Percentiles rank a stretch among this genome's conserved stretches.
phyloP scores from a whole-genome alignment of 140 eudicot genomes.

The Cichorium intybus region DNA sequence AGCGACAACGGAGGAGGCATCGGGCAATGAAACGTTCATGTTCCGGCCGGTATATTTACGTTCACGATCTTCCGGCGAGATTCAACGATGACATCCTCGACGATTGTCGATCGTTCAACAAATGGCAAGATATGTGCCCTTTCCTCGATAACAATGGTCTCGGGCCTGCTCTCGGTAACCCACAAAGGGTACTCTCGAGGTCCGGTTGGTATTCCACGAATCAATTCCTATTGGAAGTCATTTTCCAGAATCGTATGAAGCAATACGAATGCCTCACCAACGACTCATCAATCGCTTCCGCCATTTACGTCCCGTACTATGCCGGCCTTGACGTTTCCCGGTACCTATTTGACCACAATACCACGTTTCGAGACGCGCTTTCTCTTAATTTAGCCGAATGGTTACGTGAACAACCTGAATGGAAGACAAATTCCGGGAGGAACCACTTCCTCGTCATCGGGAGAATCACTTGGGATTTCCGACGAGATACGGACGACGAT shows the following conservation, averaged over 20 bases:
- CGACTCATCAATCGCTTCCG: slow-evolving; percentile 69
- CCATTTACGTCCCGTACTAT: slow-evolving; percentile 72
- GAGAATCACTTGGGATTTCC: slow-evolving; percentile 81
- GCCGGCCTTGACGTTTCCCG: slow-evolving; percentile 76
- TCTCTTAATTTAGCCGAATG: slow-evolving; percentile 48
- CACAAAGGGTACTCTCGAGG: slow-evolving; percentile 40
- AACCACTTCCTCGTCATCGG: slow-evolving; percentile 80
- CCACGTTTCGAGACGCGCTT: slow-evolving; percentile 40
- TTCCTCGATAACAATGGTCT: slow-evolving; percentile 50
- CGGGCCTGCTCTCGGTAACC: slow-evolving; percentile 53
- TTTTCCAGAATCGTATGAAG: slow-evolving; percentile 69
- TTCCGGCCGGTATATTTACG: slow-evolving; percentile 47
- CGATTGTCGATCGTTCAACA: slow-evolving; percentile 45
- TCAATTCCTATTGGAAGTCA: slow-evolving; percentile 67
- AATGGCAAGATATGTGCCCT: slow-evolving; percentile 64
- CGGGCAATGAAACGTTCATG: slow-evolving; percentile 23
- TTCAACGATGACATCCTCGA: slow-evolving; percentile 48
- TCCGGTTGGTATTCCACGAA: slow-evolving; percentile 67
- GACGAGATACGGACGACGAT: slow-evolving; percentile 42
- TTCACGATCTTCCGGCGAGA: slow-evolving; percentile 50
- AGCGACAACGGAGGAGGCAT: neutral
- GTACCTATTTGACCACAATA: slow-evolving; percentile 43
- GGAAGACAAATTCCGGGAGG: slow-evolving; percentile 48
- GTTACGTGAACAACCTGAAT: slow-evolving; percentile 58
- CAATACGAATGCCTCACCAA: slow-evolving; percentile 72